Evolutionary conservation across 306 rosid genomes (phyloP).

Genomic region (Citrullus colocynthis): DNA sequence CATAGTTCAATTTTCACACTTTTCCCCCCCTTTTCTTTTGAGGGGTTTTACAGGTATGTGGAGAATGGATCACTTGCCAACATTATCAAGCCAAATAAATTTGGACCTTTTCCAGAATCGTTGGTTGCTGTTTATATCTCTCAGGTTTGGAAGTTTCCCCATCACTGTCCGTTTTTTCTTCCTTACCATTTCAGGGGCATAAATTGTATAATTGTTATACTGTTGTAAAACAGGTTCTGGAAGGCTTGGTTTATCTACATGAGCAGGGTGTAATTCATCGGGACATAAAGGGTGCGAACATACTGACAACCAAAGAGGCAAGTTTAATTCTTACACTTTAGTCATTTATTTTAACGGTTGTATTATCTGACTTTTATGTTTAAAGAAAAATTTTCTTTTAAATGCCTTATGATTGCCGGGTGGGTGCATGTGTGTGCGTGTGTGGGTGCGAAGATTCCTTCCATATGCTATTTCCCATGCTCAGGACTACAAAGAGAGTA

Average conservation of each 20-base stretch:
- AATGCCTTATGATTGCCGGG: too few relatives aligned
- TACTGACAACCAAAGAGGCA: constrained; percentile 95
- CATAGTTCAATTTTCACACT: background rate
- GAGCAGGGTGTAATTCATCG: constrained; percentile 99
- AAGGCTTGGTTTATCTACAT: constrained; percentile 96
- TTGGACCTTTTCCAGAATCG: constrained; percentile 99
- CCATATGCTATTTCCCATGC: background rate
- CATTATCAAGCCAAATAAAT: constrained; percentile 96
- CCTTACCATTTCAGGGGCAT: background rate
- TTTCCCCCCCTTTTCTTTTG: background rate
- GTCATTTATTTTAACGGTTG: background rate
- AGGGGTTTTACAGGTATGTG: constrained; percentile 50
- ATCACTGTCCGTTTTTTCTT: background rate
- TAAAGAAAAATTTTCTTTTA: too few relatives aligned
- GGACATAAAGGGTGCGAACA: constrained; percentile 97
- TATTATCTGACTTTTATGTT: background rate
- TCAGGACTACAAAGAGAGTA: background rate
- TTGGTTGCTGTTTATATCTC: constrained; percentile 91
- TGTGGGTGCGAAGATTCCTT: background rate
- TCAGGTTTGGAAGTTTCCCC: constrained; percentile 42
- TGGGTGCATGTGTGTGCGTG: too few relatives aligned
- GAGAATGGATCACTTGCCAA: constrained; percentile 98
- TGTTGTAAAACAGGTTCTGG: constrained; percentile 63
- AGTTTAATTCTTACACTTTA: background rate
- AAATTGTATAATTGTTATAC: background rate